These are phyloP conservation scores for Populus tremula DNA, from an alignment of 345 rosid species.

Conservation along the genomic window DNA sequence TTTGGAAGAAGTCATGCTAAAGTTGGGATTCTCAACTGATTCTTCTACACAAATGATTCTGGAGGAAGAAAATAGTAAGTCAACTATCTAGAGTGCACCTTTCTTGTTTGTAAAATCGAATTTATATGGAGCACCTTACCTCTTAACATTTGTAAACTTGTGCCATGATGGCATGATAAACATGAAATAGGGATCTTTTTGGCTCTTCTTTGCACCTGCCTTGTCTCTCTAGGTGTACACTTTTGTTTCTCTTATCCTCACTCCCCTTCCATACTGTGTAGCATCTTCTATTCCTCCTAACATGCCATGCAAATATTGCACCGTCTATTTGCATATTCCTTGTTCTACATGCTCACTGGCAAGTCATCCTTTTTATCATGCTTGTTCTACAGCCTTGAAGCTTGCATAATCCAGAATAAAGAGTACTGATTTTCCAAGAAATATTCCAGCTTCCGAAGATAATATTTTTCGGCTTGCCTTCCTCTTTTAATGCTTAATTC, in stretches of 20 bases:
- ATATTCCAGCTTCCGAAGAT: background rate
- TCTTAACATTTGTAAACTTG: background rate
- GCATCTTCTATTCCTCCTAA: background rate
- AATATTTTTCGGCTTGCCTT: background rate
- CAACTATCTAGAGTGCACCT: background rate
- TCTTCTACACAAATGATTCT: conserved; percentile 45
- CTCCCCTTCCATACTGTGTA: background rate
- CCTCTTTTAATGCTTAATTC: background rate
- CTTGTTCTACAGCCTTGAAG: background rate
- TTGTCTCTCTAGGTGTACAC: background rate
- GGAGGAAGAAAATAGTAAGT: conserved; percentile 42
- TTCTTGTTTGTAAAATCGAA: background rate
- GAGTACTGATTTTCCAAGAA: background rate
- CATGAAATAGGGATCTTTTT: background rate
- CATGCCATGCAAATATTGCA: background rate
- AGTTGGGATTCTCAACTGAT: conserved; percentile 71
- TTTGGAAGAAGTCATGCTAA: conserved; percentile 74
- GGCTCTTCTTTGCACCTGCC: background rate
- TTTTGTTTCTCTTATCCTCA: background rate
- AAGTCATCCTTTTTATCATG: too few species aligned
- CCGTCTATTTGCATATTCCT: background rate
- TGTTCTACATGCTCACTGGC: background rate
- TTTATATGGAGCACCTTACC: background rate
- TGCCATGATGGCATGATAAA: background rate
- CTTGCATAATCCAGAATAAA: background rate